A percentile compares a stretch with the other conserved stretches of the same genome.
Conservation (phyloP, 768 basidiomycete species). For the Terana coerulea region DNA sequence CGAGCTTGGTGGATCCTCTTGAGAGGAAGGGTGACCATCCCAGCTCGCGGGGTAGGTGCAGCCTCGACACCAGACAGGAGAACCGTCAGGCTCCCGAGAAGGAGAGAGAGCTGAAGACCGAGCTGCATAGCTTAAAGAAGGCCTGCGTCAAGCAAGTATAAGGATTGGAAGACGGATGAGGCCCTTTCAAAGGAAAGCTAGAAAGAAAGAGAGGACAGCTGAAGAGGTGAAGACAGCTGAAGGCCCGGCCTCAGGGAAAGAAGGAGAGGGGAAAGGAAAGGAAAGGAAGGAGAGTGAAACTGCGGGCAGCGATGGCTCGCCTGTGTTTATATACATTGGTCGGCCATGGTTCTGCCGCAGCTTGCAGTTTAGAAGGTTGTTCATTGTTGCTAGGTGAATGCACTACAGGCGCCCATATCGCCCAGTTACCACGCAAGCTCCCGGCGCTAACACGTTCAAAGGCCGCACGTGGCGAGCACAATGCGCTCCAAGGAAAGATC, state of each 20-base stretch:
- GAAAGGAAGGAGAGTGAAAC: constrained; percentile 13
- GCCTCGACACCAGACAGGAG: constrained; percentile 40
- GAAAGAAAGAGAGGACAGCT: constrained; percentile 18
- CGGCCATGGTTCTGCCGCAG: background rate
- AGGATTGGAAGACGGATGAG: constrained; percentile 16
- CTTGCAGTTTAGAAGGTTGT: background rate
- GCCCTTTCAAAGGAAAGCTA: constrained; percentile 21
- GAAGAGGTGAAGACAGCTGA: constrained; percentile 25
- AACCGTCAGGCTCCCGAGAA: constrained; percentile 49
- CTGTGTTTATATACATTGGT: background rate
- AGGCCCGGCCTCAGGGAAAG: constrained; percentile 33
- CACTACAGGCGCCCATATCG: constrained; percentile 1
- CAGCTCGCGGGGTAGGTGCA: constrained; percentile 33
- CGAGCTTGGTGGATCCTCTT: constrained; percentile 31
- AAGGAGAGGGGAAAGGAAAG: constrained; percentile 19
- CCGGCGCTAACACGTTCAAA: background rate
- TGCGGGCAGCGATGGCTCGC: background rate
- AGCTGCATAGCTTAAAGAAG: constrained; percentile 47
- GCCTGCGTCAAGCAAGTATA: constrained; percentile 23
- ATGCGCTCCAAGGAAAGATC: too few relatives aligned
- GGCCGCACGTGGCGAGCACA: background rate
- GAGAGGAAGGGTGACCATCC: constrained; percentile 40
- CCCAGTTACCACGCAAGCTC: background rate
- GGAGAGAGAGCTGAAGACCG: constrained; percentile 43
- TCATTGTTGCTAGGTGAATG: constrained; percentile 6